Evolutionary conservation across 805 yeast species (phyloP).

Genomic region (Lachancea lanzarotensis): DNA sequence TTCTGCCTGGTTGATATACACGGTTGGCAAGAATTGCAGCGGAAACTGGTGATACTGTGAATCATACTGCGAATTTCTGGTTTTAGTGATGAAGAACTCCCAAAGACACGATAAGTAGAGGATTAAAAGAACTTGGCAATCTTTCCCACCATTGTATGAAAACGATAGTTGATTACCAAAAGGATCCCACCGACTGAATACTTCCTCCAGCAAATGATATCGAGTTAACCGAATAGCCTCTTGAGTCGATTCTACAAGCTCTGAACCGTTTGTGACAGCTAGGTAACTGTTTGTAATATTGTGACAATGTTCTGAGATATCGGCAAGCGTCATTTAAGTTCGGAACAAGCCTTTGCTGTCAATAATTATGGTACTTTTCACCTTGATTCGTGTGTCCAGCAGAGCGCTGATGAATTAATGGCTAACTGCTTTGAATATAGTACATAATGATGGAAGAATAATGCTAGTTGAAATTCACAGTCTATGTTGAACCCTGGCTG

Average conservation of each 20-base stretch:
- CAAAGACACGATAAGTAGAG: constrained; percentile 55
- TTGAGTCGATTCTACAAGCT: constrained; percentile 24
- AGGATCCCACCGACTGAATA: constrained; percentile 29
- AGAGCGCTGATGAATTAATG: not conserved
- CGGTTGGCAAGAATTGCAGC: constrained; percentile 36
- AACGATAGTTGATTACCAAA: constrained; percentile 53
- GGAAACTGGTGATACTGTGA: constrained; percentile 22
- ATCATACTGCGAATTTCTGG: constrained; percentile 21
- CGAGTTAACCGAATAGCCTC: constrained; percentile 24
- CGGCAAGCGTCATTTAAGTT: constrained; percentile 10
- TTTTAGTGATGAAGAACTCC: constrained; percentile 22
- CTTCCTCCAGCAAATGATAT: constrained; percentile 19
- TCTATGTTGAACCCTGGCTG: not conserved
- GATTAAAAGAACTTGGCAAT: constrained; percentile 83
- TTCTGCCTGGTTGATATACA: constrained; percentile 68
- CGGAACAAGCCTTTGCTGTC: not conserved
- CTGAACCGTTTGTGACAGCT: constrained; percentile 9
- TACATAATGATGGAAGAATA: constrained; percentile 4
- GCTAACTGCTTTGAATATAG: not conserved
- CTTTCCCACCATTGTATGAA: constrained; percentile 95
- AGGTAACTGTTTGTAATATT: constrained; percentile 25
- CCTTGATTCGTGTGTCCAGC: not conserved
- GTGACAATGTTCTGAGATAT: constrained; percentile 23
- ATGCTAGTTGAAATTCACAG: not conserved
- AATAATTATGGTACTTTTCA: not conserved